These are phyloP conservation scores for Rhipidocladum racemiflorum DNA, from an alignment of 176 grass and related monocot species.

Conservation along the genomic window DNA sequence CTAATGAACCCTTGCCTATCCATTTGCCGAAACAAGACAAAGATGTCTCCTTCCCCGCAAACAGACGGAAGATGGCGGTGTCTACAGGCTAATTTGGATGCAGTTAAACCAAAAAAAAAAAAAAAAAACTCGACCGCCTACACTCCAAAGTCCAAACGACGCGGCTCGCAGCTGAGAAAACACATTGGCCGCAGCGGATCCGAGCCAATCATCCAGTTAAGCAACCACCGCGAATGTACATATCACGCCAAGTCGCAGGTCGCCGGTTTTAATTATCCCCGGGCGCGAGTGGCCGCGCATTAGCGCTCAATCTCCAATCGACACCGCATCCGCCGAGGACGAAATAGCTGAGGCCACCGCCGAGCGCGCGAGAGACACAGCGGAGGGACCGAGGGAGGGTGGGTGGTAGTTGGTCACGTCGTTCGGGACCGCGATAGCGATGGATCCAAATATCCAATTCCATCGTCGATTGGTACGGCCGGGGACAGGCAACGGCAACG, in stretches of 20 bases:
- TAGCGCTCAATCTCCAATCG: slow-evolving; percentile 33
- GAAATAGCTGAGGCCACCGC: slow-evolving; percentile 27
- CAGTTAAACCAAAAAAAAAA: background rate
- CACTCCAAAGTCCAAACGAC: no score
- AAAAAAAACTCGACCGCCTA: background rate
- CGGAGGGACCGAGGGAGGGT: background rate
- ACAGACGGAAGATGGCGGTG: background rate
- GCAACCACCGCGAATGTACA: background rate
- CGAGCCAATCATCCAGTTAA: background rate
- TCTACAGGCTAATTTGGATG: background rate
- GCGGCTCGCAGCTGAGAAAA: background rate
- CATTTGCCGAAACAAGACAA: background rate
- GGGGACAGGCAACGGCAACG: no score
- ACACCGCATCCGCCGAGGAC: slow-evolving; percentile 29
- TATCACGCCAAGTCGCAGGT: background rate
- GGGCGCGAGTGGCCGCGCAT: background rate
- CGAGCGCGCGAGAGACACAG: background rate
- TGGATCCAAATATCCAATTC: background rate
- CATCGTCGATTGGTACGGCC: background rate
- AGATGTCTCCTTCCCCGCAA: background rate
- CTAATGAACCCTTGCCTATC: background rate
- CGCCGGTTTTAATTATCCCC: background rate
- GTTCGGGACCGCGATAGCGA: slow-evolving; percentile 26
- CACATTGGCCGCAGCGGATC: background rate
- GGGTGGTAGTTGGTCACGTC: slow-evolving; percentile 48